A percentile compares a stretch with the other conserved stretches of the same genome.
phyloP scores from a whole-genome alignment of 2,329 filamentous ascomycete species.

The Microdochium bolleyi region DNA sequence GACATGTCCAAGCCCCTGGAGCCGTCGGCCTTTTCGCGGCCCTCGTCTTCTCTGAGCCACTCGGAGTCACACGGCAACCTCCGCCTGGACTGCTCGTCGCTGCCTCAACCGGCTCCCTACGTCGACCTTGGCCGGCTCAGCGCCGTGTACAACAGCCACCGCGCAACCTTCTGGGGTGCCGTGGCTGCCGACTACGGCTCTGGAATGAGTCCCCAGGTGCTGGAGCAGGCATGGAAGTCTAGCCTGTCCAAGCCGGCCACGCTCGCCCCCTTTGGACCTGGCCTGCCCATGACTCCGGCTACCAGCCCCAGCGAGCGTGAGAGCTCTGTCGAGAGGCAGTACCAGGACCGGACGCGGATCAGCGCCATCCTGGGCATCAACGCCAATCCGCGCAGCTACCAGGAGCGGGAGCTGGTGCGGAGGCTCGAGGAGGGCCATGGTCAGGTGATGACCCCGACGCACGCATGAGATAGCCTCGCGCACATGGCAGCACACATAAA shows the following conservation, averaged over 20 bases:
- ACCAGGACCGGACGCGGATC: slow-evolving; percentile 50
- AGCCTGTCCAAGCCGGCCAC: slow-evolving; percentile 31
- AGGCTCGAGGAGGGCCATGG: slow-evolving; percentile 43
- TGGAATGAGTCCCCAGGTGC: slow-evolving; percentile 49
- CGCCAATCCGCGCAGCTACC: slow-evolving; percentile 46
- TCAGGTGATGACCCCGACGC: slow-evolving; percentile 22
- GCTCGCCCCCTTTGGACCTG: slow-evolving; percentile 7
- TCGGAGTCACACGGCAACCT: slow-evolving; percentile 32
- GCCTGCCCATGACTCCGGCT: slow-evolving; percentile 44
- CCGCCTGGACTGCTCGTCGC: slow-evolving; percentile 51
- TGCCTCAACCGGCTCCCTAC: slow-evolving; percentile 30
- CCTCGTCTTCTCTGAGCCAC: slow-evolving; percentile 20
- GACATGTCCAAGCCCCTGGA: slow-evolving; percentile 32
- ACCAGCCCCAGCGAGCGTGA: slow-evolving; percentile 43
- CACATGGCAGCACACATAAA: background rate
- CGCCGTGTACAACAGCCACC: slow-evolving; percentile 62
- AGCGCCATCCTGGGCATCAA: slow-evolving; percentile 55
- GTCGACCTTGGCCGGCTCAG: slow-evolving; percentile 61
- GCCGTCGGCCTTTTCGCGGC: slow-evolving; percentile 35
- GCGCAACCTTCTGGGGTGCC: slow-evolving; percentile 63
- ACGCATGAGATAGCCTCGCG: slow-evolving; percentile 1
- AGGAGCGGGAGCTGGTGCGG: slow-evolving; percentile 49
- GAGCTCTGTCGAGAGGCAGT: slow-evolving; percentile 23
- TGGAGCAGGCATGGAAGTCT: slow-evolving; percentile 64
- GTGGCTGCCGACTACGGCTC: slow-evolving; percentile 66